Conservation (phyloP, 75 land plant genomes). For the Pseudotsuga menziesii region DNA sequence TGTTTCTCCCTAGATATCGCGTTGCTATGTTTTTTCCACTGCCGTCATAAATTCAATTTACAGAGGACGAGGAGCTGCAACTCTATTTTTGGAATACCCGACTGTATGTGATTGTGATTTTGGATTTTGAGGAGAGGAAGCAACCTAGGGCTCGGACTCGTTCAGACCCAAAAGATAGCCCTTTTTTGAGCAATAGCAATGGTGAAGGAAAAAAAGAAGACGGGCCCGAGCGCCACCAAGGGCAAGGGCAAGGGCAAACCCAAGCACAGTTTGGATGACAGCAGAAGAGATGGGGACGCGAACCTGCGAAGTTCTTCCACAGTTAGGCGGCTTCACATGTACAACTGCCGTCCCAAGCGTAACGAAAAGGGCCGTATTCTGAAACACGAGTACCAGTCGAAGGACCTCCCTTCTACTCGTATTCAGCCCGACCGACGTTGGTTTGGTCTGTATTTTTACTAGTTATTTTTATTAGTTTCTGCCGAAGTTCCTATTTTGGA, state of each 20-base stretch:
- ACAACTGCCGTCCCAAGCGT: slow-evolving; percentile 75
- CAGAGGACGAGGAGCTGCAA: no score
- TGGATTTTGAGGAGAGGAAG: no score
- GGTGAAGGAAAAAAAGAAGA: slow-evolving; percentile 47
- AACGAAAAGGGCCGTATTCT: slow-evolving; percentile 57
- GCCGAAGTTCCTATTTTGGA: no score
- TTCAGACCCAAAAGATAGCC: no score
- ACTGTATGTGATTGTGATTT: no score
- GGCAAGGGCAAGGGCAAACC: slow-evolving; percentile 81
- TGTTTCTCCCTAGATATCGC: no score
- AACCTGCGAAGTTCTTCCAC: slow-evolving; percentile 71
- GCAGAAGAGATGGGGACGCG: slow-evolving; percentile 44
- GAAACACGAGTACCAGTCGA: slow-evolving; percentile 71
- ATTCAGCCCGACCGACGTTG: slow-evolving; percentile 95
- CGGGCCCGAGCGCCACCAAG: slow-evolving; percentile 33
- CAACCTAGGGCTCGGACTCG: no score
- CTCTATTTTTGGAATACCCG: no score
- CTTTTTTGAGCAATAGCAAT: slow-evolving; percentile 1
- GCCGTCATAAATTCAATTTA: no score
- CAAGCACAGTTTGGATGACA: slow-evolving; percentile 87
- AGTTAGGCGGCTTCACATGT: slow-evolving; percentile 95
- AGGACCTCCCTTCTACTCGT: slow-evolving; percentile 83
- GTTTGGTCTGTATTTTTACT: slow-evolving; percentile 58
- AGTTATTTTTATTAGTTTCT: no score
- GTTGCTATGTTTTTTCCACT: no score